A percentile compares a stretch with the other conserved stretches of the same genome.
Evolutionary conservation across 1,139 yeast species (phyloP).

Genomic region (Geotrichum bryndzae): DNA sequence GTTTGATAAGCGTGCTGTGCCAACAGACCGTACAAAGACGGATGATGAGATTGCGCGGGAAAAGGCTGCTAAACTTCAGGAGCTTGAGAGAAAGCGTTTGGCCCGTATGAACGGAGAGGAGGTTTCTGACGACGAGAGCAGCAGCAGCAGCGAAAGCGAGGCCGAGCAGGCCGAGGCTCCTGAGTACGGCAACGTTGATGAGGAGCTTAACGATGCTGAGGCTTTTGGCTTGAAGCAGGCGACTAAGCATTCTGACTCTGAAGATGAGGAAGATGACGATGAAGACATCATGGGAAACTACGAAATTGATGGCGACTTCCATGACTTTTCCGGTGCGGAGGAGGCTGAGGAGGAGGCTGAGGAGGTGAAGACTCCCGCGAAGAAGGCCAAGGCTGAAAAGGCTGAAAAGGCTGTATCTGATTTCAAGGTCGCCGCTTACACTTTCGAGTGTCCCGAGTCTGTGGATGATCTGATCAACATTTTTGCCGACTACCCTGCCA

Average conservation of each 20-base stretch:
- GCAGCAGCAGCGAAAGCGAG: constrained; percentile 35
- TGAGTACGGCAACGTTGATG: constrained; percentile 27
- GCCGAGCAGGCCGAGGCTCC: constrained; percentile 28
- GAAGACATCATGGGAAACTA: constrained; percentile 27
- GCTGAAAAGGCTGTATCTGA: constrained; percentile 19
- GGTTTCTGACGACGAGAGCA: constrained; percentile 40
- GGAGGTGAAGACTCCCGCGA: constrained; percentile 16
- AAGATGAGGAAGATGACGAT: constrained; percentile 22
- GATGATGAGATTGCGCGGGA: constrained; percentile 75
- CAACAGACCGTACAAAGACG: constrained; percentile 94
- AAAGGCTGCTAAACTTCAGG: constrained; percentile 57
- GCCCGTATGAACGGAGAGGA: constrained; percentile 78
- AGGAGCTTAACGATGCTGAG: constrained; percentile 18
- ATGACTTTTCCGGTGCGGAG: constrained; percentile 35
- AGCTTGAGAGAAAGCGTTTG: constrained; percentile 68
- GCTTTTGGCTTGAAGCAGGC: constrained; percentile 25
- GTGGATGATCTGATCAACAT: constrained; percentile 45
- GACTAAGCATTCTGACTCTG: constrained; percentile 38
- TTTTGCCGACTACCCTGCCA: constrained; percentile 38
- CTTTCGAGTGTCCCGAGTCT: constrained; percentile 27
- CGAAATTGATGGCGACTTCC: constrained; percentile 23
- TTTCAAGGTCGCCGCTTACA: constrained; percentile 40
- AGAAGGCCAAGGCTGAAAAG: constrained; percentile 16
- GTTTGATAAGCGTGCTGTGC: constrained; percentile 82
- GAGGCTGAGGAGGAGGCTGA: constrained; percentile 26